Conservation (phyloP, 352 stramenopile species). For the Blastocystis sp. region DNA sequence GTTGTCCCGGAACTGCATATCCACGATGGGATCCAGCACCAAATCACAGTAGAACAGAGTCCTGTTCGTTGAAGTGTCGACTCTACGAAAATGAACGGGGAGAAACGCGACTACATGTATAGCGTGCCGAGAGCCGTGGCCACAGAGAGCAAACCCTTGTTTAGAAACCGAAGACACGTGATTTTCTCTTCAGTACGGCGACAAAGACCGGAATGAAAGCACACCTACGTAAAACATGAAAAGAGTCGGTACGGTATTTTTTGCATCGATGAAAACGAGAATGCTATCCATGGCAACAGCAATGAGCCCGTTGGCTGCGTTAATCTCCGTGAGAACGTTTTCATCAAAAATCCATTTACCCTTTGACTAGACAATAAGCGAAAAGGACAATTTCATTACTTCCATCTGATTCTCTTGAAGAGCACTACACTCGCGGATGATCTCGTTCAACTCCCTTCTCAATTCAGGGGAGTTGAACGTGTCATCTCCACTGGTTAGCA, state of each 20-base stretch:
- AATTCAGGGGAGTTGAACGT: neutral
- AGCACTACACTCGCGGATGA: constrained; percentile 34
- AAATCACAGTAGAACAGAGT: constrained; percentile 47
- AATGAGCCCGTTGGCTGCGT: constrained; percentile 26
- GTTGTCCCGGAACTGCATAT: neutral
- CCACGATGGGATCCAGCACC: constrained; percentile 18
- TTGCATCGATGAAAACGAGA: constrained; percentile 51
- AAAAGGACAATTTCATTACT: neutral
- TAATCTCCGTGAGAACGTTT: constrained; percentile 9
- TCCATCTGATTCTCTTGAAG: constrained; percentile 35
- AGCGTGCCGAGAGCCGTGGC: constrained; percentile 39
- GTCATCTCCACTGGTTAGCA: neutral
- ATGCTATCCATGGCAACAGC: constrained; percentile 25
- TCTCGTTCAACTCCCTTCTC: constrained; percentile 26
- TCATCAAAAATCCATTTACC: constrained; percentile 59
- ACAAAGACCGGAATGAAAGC: constrained; percentile 57
- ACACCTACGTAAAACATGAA: constrained; percentile 42
- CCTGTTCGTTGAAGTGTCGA: constrained; percentile 25
- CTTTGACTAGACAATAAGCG: neutral
- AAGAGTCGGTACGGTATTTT: constrained; percentile 31
- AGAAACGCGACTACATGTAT: constrained; percentile 31
- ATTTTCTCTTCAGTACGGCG: constrained; percentile 51
- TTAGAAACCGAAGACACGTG: constrained; percentile 6
- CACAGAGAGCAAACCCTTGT: neutral
- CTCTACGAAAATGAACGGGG: neutral